Percentiles rank a stretch among this genome's conserved stretches.
Conservation (phyloP, 1,139 yeast species). For the Saccharomyces uvarum region DNA sequence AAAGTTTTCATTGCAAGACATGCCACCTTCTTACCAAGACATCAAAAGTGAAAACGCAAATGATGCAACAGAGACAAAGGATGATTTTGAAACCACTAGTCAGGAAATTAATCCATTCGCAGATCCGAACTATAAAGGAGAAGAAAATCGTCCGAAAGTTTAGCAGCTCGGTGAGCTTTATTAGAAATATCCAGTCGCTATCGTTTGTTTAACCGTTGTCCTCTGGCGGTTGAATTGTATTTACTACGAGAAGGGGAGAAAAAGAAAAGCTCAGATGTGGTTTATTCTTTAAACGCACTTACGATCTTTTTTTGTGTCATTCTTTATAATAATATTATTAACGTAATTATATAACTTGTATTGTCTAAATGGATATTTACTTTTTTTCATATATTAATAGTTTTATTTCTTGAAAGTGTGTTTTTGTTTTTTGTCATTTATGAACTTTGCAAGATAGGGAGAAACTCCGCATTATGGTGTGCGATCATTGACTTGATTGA, state of each 20-base stretch:
- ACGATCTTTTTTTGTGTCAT: background rate
- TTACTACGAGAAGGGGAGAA: background rate
- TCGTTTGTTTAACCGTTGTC: background rate
- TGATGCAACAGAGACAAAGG: constrained; percentile 48
- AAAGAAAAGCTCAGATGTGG: background rate
- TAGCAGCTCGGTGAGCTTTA: background rate
- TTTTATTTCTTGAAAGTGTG: background rate
- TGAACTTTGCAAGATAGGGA: background rate
- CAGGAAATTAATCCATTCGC: constrained; percentile 12
- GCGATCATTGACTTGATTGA: background rate
- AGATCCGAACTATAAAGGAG: constrained; percentile 5
- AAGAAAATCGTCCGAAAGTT: background rate
- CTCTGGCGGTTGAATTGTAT: background rate
- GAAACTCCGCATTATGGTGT: background rate
- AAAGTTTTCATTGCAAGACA: background rate
- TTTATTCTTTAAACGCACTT: background rate
- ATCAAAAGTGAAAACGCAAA: constrained; percentile 50
- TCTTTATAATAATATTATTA: background rate
- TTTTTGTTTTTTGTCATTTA: background rate
- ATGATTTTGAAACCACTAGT: constrained; percentile 8
- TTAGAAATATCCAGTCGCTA: background rate
- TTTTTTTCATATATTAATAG: too few relatives aligned
- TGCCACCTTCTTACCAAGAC: constrained; percentile 33
- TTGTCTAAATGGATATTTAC: background rate
- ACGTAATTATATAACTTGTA: background rate